Base-by-base conservation (phyloP, 208 protist species). In the Acanthamoeba polyphaga region DNA sequence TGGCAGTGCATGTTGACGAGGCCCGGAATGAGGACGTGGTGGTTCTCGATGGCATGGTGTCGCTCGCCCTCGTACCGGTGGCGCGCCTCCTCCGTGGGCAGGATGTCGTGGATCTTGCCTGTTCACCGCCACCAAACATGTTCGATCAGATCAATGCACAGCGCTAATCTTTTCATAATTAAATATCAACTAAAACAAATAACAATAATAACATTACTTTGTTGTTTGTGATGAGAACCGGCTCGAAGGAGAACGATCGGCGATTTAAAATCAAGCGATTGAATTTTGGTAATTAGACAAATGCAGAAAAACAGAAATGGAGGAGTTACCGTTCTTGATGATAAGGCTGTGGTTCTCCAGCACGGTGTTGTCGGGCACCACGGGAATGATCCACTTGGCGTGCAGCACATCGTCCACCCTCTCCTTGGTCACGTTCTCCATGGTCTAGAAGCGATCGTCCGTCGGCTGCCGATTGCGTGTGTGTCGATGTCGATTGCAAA, bases 1-100 rank as follows among this genome's bases (percentile, higher is more conserved):
- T 97, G 96, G 49, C 88, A 90, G 94, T 97, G 96, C 51, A 94
- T 94, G 66, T 97, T 97, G 43, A 97, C 62, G 2, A 97, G 88
- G 19, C 96, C 96, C 24, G 96, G 96, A 53, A 95, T 62, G 27
- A 97, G 78, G 29, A 97, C 96, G 80, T 95, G 74, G 60, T 92
- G 80, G 51, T 70, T 87, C 46, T n/a, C 43, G 80, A 92, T n/a
- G 46, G 13, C 53, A 9, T 84, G 60, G 29, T 70, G 46, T 12
- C 58, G 24, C 85, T 78, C 34, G 38, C 27, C 80, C 51, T 66
- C 80, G 51, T 88, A 88, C 46, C 29, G 17, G 15, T 55, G 43
- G 9, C 53, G 46, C 29, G 80, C 80, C 80, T 88, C 80, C 46
- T 88, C 80, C 46, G 80, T 88, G 22, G 80, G 80, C 24, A 88